These are phyloP conservation scores for Cucumis variabilis DNA, from an alignment of 331 rosid genomes.

Conservation along the genomic window DNA sequence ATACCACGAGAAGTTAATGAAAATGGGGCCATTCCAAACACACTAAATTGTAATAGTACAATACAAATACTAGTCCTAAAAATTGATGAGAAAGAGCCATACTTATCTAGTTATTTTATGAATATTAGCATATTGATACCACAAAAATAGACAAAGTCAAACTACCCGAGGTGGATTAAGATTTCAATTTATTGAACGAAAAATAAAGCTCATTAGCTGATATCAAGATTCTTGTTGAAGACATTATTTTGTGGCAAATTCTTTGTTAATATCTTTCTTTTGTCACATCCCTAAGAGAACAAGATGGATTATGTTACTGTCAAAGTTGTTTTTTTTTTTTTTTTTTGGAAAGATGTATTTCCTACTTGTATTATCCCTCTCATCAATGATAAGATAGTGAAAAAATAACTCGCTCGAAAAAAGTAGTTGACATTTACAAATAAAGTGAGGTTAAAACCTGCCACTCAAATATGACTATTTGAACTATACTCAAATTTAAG, in stretches of 20 bases:
- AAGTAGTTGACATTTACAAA: not conserved
- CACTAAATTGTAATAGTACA: not conserved
- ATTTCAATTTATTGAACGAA: no score
- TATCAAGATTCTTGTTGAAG: no score
- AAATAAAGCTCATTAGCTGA: no score
- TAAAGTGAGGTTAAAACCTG: not conserved
- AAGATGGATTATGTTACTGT: no score
- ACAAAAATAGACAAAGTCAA: not conserved
- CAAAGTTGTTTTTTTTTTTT: no score
- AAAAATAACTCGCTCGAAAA: no score
- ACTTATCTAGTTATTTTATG: not conserved
- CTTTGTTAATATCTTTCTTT: no score
- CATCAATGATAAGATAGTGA: no score
- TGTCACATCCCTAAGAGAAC: no score
- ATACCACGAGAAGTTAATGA: slow-evolving; percentile 10
- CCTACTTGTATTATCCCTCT: no score
- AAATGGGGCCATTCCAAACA: slow-evolving; percentile 17
- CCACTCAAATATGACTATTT: not conserved
- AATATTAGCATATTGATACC: not conserved
- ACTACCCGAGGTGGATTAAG: not conserved
- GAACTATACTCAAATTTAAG: not conserved
- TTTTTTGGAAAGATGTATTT: no score
- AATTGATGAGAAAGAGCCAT: not conserved
- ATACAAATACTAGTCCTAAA: not conserved
- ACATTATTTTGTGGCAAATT: no score